A percentile compares a stretch with the other conserved stretches of the same genome.
These are phyloP conservation scores for Talaromyces nanjingensis DNA, from an alignment of 495 filamentous ascomycete genomes.

Conservation along the genomic window DNA sequence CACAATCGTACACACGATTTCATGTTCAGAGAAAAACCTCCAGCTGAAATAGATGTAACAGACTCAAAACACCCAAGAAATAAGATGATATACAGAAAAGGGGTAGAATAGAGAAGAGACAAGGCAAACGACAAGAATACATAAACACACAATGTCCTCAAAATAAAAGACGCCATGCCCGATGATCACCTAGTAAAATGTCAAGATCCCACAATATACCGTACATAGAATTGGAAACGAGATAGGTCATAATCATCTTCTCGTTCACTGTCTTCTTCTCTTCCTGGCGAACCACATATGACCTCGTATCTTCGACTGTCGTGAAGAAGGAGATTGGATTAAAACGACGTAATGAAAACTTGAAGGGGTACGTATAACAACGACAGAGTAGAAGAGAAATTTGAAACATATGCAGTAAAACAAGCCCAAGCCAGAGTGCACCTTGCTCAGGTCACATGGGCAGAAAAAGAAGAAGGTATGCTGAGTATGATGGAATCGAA, in stretches of 20 bases:
- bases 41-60: not conserved
- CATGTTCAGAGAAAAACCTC: not conserved
- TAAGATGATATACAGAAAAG: not conserved
- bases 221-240: constrained; percentile 1
- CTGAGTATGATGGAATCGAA: not conserved
- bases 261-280: not conserved
- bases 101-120: not conserved
- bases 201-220: constrained; percentile 3
- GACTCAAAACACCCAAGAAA: not conserved
- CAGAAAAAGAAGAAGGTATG: not conserved
- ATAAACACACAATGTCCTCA: not conserved
- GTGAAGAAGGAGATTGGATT: not conserved
- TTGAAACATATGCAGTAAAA: not conserved
- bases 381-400: not conserved
- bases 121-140: not conserved
- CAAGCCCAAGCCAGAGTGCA: not conserved
- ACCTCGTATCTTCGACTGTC: not conserved
- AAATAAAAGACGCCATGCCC: not conserved
- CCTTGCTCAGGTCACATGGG: not conserved
- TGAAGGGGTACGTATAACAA: not conserved
- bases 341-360: not conserved
- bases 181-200: constrained; percentile 1
- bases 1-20: not conserved
- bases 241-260: not conserved
- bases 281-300: not conserved